These are phyloP conservation scores for Termitomyces sp. DNA, from an alignment of 768 basidiomycete species.

Conservation along the genomic window DNA sequence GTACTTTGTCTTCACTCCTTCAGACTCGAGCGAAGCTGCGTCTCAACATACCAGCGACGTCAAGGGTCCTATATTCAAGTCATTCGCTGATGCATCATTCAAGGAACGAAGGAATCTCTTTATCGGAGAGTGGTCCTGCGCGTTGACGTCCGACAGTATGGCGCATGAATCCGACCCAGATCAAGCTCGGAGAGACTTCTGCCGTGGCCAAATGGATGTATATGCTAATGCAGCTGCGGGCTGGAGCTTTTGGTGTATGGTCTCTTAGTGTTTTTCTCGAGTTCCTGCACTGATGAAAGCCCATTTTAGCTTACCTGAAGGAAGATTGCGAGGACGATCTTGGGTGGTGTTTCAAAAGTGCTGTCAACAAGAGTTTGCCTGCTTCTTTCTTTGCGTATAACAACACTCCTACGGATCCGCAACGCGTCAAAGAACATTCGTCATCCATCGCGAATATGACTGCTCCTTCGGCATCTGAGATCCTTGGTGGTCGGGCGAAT, in stretches of 20 bases:
- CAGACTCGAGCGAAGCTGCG: constrained; percentile 47
- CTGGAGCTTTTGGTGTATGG: constrained; percentile 69
- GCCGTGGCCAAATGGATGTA: constrained; percentile 52
- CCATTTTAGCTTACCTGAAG: constrained; percentile 48
- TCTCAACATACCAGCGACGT: constrained; percentile 54
- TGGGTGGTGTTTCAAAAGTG: constrained; percentile 68
- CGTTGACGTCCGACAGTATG: constrained; percentile 60
- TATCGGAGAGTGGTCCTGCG: constrained; percentile 85
- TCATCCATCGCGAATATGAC: constrained; percentile 6
- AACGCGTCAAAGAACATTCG: constrained; percentile 1
- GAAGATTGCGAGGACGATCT: constrained; percentile 56
- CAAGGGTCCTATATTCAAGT: constrained; percentile 32
- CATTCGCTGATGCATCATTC: constrained; percentile 20
- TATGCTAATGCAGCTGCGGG: constrained; percentile 57
- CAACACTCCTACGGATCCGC: constrained; percentile 10
- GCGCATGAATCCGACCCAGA: constrained; percentile 40
- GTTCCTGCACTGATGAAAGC: background rate
- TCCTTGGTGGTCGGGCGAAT: constrained; percentile 4
- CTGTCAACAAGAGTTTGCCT: constrained; percentile 55
- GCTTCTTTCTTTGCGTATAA: constrained; percentile 51
- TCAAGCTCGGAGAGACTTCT: constrained; percentile 46
- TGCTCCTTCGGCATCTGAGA: constrained; percentile 11
- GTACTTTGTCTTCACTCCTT: constrained; percentile 61
- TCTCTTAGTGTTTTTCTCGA: background rate
- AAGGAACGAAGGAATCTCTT: constrained; percentile 47